Percentiles rank a stretch among this genome's conserved stretches.
phyloP scores from a whole-genome alignment of 257 asterid genomes.

The Gentiana straminea region DNA sequence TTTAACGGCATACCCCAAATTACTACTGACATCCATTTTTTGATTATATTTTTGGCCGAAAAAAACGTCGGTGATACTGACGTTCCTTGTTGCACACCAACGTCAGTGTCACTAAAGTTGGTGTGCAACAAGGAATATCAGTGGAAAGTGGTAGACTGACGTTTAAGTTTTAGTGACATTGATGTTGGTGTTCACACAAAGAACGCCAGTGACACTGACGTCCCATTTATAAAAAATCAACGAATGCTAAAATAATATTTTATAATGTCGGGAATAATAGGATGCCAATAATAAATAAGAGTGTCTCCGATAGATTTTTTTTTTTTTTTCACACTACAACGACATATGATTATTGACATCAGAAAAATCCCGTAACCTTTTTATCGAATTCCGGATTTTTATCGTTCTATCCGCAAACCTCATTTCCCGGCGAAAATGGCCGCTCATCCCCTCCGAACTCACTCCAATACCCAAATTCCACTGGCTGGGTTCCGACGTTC shows the following conservation, averaged over 20 bases:
- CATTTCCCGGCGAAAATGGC: slow-evolving; percentile 25
- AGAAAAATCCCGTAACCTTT: neutral
- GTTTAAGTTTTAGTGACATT: neutral
- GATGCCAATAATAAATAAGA: too few relatives aligned
- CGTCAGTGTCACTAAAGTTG: neutral
- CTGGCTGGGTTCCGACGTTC: slow-evolving; percentile 12
- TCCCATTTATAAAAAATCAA: too few relatives aligned
- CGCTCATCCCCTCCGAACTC: slow-evolving; percentile 28
- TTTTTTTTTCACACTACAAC: neutral
- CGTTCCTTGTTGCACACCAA: slow-evolving; percentile 6
- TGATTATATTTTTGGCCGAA: too few relatives aligned
- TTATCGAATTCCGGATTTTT: neutral
- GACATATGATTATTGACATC: neutral
- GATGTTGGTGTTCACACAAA: too few relatives aligned
- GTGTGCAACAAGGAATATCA: neutral
- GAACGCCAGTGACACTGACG: too few relatives aligned
- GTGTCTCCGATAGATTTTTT: neutral
- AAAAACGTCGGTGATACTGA: too few relatives aligned
- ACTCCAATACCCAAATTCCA: slow-evolving; percentile 11
- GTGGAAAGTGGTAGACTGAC: slow-evolving; percentile 5
- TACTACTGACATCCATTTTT: too few relatives aligned
- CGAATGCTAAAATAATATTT: too few relatives aligned
- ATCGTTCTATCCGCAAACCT: slow-evolving; percentile 4
- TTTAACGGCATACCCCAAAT: too few relatives aligned
- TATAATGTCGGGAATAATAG: too few relatives aligned